Conservation (phyloP, 2,329 filamentous ascomycete species). For the Juglanconis juglandina region DNA sequence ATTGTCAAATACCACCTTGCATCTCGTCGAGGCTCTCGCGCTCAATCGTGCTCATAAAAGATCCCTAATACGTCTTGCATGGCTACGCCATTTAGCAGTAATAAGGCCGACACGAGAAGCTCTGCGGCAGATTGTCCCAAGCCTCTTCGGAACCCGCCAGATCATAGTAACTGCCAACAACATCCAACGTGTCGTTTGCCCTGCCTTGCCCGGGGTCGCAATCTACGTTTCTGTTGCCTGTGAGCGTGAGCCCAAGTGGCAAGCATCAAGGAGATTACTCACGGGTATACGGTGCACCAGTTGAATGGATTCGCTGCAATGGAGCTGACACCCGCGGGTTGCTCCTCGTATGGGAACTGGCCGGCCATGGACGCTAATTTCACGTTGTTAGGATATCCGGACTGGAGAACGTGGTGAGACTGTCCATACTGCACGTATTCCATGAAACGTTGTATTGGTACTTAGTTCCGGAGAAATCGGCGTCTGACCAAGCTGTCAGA, state of each 20-base stretch:
- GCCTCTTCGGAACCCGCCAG: slow-evolving; percentile 11
- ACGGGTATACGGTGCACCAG: slow-evolving; percentile 14
- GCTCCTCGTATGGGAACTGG: slow-evolving; percentile 5
- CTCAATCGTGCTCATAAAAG: too few relatives aligned
- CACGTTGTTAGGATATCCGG: neutral
- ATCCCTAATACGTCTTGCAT: neutral
- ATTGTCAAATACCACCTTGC: too few relatives aligned
- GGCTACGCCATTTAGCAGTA: neutral
- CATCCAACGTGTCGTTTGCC: slow-evolving; percentile 10
- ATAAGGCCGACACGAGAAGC: slow-evolving; percentile 12
- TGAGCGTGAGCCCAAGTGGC: neutral
- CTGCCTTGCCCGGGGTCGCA: slow-evolving; percentile 4
- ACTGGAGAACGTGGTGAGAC: too few relatives aligned
- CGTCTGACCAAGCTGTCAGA: slow-evolving; percentile 12
- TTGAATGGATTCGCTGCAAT: slow-evolving; percentile 8
- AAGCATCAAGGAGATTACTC: neutral
- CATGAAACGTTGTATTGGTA: slow-evolving; percentile 13
- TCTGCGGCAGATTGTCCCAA: slow-evolving; percentile 15
- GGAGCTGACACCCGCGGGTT: slow-evolving; percentile 8
- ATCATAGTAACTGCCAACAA: slow-evolving; percentile 15
- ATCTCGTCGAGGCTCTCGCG: too few relatives aligned
- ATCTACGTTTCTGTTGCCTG: slow-evolving; percentile 3
- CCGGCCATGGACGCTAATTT: slow-evolving; percentile 10
- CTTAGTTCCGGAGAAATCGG: slow-evolving; percentile 10
- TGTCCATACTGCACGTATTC: slow-evolving; percentile 11